Base-by-base conservation (phyloP, 2,329 filamentous ascomycete genomes). In the Neocatenulostroma microsporum region DNA sequence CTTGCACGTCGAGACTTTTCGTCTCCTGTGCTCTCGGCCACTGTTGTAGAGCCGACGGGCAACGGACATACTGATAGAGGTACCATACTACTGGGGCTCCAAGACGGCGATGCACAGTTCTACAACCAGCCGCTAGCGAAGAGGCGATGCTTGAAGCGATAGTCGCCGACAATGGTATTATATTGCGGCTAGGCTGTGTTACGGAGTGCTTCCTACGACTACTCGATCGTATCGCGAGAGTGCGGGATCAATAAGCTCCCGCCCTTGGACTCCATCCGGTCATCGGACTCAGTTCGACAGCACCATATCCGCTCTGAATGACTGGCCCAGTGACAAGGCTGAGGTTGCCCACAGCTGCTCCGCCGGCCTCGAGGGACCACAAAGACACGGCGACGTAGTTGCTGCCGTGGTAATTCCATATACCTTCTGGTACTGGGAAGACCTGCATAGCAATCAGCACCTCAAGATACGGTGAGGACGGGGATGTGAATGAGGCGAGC, bases 341-440 rank as follows among this genome's bases (percentile, higher is more conserved):
- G 18, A 61, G 36, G 11, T 50, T 68, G 0, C 69, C 68, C 8
- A 84, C 48, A 49, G 69, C 76, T 0, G 73, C 78, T 5, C 75
- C 78, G 3, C 56, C 60, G 1, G 60, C 58, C 26, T 79, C 73
- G 36, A 80, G 63, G 0, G 77, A 74, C 83, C 82, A 88, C 12
- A 89, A 54, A 17, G 71, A 76, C 4, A 89, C 49, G 0, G 73
- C 80, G 5, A 88, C 50, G 58, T 74, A 82, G 48, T 89, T 89
- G 27, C 67, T 70, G 0, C 82, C 82, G 4, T 68, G 66, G 56
- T 86, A 82, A 53, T 88, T 72, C 34, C 85, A 62, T 15, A 88
- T 73, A 15, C 82, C 81, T 61, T 85, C 74, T 0, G 83, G 82
- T 0, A 88, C 82, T 2, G 81, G 81, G 54, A 79, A 88, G 2